Evolutionary conservation across 345 rosid genomes (phyloP).

Genomic region (Populus simonii): DNA sequence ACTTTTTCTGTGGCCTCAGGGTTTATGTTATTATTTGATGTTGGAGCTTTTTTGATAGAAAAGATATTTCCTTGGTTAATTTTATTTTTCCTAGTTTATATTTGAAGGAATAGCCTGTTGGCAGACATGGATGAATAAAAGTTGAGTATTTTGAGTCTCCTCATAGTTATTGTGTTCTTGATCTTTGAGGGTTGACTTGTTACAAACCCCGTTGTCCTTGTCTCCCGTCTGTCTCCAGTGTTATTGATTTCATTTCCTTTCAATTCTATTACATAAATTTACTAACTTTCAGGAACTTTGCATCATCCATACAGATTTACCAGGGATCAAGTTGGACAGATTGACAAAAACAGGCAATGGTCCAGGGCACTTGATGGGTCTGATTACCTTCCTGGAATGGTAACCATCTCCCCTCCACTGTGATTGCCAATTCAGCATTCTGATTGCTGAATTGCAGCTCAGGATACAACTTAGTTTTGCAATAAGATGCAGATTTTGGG

Average conservation of each 20-base stretch:
- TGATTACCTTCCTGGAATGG: slow-evolving; percentile 99
- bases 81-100: no score
- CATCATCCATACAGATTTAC: slow-evolving; percentile 54
- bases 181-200: no score
- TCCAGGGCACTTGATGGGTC: slow-evolving; percentile 99
- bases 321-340: slow-evolving; percentile 73
- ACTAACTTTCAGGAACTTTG: neutral
- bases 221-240: neutral
- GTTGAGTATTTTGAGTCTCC: no score
- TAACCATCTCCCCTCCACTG: slow-evolving; percentile 7
- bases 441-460: neutral
- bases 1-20: neutral
- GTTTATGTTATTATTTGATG: neutral
- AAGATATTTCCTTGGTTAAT: no score
- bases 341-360: slow-evolving; percentile 89
- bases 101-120: no score
- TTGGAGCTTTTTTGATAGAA: neutral
- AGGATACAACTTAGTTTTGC: neutral
- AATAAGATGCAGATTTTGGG: neutral
- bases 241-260: neutral
- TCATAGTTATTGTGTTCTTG: no score
- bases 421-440: neutral
- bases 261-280: neutral
- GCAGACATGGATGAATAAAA: no score
- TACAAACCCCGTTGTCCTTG: no score